Evolutionary conservation across 225 moss, liverwort and hornwort genomes (phyloP).

Genomic region (Rhytidiadelphus loreus): DNA sequence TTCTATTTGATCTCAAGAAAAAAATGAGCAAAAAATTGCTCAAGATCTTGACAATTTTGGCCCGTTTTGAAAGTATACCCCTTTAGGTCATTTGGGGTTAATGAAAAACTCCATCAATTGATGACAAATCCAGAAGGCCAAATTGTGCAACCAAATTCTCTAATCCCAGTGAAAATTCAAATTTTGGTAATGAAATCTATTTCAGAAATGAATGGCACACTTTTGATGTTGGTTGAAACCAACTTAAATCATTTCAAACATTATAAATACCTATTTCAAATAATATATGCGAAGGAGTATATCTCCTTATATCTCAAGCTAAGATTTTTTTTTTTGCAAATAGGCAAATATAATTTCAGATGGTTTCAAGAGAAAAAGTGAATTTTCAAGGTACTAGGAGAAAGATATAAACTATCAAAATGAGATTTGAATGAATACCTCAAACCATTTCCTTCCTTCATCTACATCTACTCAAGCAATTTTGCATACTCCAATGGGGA

Average conservation of each 20-base stretch:
- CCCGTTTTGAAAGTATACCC: too few species aligned
- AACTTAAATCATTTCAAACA: neutral
- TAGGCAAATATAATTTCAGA: neutral
- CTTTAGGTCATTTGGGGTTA: too few species aligned
- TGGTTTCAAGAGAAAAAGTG: neutral
- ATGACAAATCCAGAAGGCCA: rapidly evolving
- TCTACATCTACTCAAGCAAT: neutral
- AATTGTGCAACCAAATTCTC: rapidly evolving
- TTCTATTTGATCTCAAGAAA: too few species aligned
- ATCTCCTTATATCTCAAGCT: neutral
- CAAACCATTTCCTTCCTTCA: neutral
- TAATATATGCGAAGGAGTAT: rapidly evolving
- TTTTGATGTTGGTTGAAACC: rapidly evolving
- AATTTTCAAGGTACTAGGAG: rapidly evolving
- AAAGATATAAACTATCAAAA: neutral
- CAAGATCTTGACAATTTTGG: too few species aligned
- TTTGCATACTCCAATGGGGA: rapidly evolving
- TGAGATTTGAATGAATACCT: too few species aligned
- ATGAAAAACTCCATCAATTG: neutral
- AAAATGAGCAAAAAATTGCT: too few species aligned
- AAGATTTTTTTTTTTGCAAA: neutral
- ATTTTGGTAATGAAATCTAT: rapidly evolving
- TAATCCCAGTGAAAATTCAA: neutral
- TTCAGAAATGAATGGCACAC: neutral
- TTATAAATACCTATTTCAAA: too few species aligned